These are phyloP conservation scores for Hypomyces perniciosus DNA, from an alignment of 2,329 filamentous ascomycete species.

Conservation along the genomic window DNA sequence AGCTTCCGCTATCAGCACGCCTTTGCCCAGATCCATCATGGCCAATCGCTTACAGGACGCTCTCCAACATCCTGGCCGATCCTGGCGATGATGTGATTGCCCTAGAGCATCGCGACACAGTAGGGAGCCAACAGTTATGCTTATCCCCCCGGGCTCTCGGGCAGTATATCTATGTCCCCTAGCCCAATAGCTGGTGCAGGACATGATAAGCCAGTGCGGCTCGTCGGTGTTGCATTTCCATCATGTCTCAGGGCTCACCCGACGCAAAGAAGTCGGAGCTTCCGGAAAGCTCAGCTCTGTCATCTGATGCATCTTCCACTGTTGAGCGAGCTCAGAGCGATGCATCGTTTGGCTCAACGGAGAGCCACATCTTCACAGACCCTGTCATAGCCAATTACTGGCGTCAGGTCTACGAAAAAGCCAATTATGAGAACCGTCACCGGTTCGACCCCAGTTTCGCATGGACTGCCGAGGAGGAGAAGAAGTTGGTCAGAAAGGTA, in stretches of 20 bases:
- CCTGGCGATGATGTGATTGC: slow-evolving; percentile 9
- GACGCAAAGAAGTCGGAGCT: not conserved
- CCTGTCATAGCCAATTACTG: slow-evolving; percentile 48
- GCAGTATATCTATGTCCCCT: not conserved
- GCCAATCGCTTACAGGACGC: not conserved
- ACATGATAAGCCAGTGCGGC: not conserved
- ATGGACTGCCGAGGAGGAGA: slow-evolving; percentile 54
- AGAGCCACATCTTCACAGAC: slow-evolving; percentile 43
- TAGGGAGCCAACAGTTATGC: not conserved
- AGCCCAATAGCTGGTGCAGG: not conserved
- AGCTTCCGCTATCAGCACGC: not conserved
- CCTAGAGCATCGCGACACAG: slow-evolving; percentile 8
- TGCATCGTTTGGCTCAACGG: slow-evolving; percentile 13
- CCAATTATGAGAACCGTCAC: slow-evolving; percentile 54
- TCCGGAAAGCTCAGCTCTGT: not conserved
- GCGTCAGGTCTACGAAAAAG: slow-evolving; percentile 47
- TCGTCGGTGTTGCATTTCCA: not conserved
- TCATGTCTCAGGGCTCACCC: slow-evolving; percentile 3
- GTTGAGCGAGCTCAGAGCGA: slow-evolving; percentile 10
- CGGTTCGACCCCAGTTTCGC: slow-evolving; percentile 51
- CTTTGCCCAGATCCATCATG: not conserved
- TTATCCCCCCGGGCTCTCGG: not conserved
- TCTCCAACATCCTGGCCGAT: not conserved
- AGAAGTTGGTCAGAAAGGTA: slow-evolving; percentile 47
- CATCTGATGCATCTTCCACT: not conserved